Percentiles rank a stretch among this genome's conserved stretches.
Conservation (phyloP, 208 protist genomes). For the Acanthamoeba rhysodes region DNA sequence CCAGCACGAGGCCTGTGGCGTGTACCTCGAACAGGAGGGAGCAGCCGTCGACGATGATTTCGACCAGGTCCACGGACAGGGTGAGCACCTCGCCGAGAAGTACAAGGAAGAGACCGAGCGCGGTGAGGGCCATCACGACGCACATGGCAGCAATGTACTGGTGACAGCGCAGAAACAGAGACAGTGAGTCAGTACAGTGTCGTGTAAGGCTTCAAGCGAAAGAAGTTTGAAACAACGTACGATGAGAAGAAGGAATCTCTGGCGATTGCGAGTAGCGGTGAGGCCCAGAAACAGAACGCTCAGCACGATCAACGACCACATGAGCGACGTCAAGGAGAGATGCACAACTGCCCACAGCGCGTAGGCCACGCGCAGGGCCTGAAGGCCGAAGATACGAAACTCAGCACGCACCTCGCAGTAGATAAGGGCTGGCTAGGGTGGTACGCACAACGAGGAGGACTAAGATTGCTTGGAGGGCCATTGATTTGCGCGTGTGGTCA, state of each 20-base stretch:
- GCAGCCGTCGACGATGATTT: constrained; percentile 17
- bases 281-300: background rate
- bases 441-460: background rate
- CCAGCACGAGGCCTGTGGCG: too few species aligned
- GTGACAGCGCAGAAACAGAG: background rate
- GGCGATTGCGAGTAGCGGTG: background rate
- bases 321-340: background rate
- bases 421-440: too few species aligned
- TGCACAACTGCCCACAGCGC: background rate
- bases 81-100: constrained; percentile 10
- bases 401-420: too few species aligned
- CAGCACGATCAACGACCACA: constrained; percentile 14
- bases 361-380: background rate
- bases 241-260: background rate
- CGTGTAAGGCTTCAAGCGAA: background rate
- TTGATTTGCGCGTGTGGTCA: background rate
- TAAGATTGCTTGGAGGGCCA: background rate
- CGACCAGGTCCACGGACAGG: constrained; percentile 8
- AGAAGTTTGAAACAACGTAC: background rate
- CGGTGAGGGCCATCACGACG: background rate
- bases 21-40: background rate
- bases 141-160: background rate
- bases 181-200: background rate
- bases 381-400: background rate
- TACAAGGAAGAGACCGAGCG: constrained; percentile 15